These are phyloP conservation scores for Globisporangium ultimum DNA, from an alignment of 352 stramenopile genomes.

Conservation along the genomic window DNA sequence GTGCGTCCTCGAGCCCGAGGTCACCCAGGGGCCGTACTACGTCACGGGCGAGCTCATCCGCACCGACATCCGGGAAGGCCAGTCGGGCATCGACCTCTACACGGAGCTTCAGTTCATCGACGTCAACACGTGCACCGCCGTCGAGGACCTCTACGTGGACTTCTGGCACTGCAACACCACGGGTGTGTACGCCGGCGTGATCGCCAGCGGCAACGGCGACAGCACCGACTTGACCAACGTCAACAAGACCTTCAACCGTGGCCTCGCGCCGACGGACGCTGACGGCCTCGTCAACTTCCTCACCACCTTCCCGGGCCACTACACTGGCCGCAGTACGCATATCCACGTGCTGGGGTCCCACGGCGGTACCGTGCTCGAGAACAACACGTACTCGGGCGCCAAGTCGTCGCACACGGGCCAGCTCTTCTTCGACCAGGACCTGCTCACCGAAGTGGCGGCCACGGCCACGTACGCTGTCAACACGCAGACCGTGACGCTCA, in stretches of 20 bases:
- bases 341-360: too few relatives aligned
- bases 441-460: background rate
- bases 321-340: too few relatives aligned
- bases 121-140: constrained; percentile 9
- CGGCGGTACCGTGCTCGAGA: too few relatives aligned
- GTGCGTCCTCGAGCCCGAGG: constrained; percentile 12
- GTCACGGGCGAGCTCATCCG: constrained; percentile 12
- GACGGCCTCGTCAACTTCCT: too few relatives aligned
- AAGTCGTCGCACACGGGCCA: too few relatives aligned
- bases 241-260: constrained; percentile 11
- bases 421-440: too few relatives aligned
- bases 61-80: constrained; percentile 8
- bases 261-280: background rate
- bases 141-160: constrained; percentile 10
- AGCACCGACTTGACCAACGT: background rate
- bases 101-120: constrained; percentile 14
- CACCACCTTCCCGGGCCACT: too few relatives aligned
- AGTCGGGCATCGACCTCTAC: constrained; percentile 5
- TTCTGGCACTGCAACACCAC: constrained; percentile 16
- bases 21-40: constrained; percentile 12
- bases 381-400: too few relatives aligned
- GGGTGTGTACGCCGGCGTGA: constrained; percentile 9
- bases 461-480: background rate
- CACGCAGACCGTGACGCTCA: background rate
- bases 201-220: constrained; percentile 9